A percentile compares a stretch with the other conserved stretches of the same genome.
Conservation (phyloP, 805 yeast species). For the Wickerhamomyces hampshirensis region DNA sequence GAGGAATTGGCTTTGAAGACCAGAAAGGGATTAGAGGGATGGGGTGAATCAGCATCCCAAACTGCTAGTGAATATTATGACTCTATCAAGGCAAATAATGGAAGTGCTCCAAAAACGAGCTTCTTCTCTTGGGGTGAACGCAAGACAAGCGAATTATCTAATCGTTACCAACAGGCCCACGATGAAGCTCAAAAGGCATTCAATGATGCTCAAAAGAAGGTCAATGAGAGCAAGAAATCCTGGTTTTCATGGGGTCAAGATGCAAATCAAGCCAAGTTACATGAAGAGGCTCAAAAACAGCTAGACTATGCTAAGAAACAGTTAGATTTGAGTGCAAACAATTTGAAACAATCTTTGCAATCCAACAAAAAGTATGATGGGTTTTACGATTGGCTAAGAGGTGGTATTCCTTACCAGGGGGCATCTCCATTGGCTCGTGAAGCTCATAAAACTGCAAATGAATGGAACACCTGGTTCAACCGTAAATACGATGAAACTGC, state of each 20-base stretch:
- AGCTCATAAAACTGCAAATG: conserved; percentile 6
- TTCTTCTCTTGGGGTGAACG: conserved; percentile 18
- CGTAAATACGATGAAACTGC: conserved; percentile 20
- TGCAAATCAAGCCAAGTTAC: conserved; percentile 16
- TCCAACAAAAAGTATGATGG: conserved; percentile 5
- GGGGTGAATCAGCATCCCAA: conserved; percentile 41
- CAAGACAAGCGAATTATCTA: conserved; percentile 10
- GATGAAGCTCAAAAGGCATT: conserved; percentile 29
- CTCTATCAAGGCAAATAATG: conserved; percentile 9
- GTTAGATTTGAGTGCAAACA: conserved; percentile 15
- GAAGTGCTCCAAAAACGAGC: conserved; percentile 7
- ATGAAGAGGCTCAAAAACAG: conserved; percentile 25
- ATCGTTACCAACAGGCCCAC: conserved; percentile 10
- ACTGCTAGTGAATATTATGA: conserved; percentile 24
- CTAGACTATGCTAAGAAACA: conserved; percentile 20
- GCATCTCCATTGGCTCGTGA: conserved; percentile 6
- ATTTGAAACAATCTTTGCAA: conserved; percentile 2
- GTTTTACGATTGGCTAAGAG: conserved; percentile 26
- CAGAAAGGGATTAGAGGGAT: conserved; percentile 34
- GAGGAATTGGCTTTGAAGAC: conserved; percentile 29
- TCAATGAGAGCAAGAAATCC: conserved; percentile 29
- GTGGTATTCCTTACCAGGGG: conserved; percentile 17
- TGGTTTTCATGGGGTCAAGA: conserved; percentile 26
- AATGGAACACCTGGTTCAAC: conserved; percentile 22
- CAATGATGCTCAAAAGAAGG: conserved; percentile 30